Evolutionary conservation across 2,329 filamentous ascomycete genomes (phyloP).

Genomic region (Thielaviopsis cerberus): DNA sequence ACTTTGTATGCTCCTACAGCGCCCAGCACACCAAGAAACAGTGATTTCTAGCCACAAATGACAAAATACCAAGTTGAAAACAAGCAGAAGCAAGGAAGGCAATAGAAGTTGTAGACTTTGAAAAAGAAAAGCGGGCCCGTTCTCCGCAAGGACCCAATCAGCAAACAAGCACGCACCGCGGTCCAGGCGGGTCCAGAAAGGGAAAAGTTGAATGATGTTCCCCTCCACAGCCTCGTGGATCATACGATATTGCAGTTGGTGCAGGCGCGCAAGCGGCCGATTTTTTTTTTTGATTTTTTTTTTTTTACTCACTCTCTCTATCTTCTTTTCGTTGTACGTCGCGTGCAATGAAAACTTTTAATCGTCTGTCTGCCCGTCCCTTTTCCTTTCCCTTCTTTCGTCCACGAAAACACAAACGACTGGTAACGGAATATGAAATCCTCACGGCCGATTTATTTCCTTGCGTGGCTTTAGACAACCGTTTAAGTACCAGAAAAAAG

Average conservation of each 20-base stretch:
- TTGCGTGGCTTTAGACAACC: not conserved
- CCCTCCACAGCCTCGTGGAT: slow-evolving; percentile 22
- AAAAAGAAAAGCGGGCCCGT: not conserved
- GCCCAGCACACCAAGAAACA: too few relatives aligned
- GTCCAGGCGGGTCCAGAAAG: slow-evolving; percentile 11
- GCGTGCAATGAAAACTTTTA: too few relatives aligned
- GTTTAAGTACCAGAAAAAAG: not conserved
- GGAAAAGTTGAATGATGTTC: slow-evolving; percentile 12
- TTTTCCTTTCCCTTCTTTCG: too few relatives aligned
- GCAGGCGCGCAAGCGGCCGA: not conserved
- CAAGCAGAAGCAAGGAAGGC: not conserved
- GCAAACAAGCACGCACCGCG: slow-evolving; percentile 11
- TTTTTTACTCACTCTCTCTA: not conserved
- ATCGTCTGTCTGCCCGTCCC: too few relatives aligned
- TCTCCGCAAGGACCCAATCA: slow-evolving; percentile 2
- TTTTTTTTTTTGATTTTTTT: not conserved
- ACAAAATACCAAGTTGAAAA: not conserved
- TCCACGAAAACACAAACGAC: too few relatives aligned
- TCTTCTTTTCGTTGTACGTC: not conserved
- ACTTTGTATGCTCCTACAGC: too few relatives aligned
- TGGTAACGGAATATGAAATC: too few relatives aligned
- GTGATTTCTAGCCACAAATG: too few relatives aligned
- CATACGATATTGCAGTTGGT: slow-evolving; percentile 20
- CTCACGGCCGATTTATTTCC: too few relatives aligned
- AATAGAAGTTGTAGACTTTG: too few relatives aligned